Percentiles rank a stretch among this genome's conserved stretches.
phyloP scores from a whole-genome alignment of 352 stramenopile genomes.

The Thraustochytrium striatum region DNA sequence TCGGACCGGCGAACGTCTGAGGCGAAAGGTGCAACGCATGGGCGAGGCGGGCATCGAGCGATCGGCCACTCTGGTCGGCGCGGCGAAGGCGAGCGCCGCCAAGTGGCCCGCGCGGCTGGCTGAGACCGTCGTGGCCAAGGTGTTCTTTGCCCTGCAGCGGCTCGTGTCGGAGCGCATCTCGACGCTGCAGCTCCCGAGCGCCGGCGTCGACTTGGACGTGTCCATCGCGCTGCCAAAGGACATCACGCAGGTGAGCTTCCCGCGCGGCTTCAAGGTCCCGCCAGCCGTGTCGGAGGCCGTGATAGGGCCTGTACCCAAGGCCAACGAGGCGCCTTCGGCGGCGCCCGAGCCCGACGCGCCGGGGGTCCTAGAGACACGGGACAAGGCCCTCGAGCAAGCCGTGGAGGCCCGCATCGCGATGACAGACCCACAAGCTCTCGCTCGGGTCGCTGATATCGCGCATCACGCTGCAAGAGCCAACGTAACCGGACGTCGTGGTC shows the following conservation, averaged over 20 bases:
- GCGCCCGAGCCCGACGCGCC: background rate
- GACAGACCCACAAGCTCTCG: background rate
- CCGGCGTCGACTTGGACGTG: background rate
- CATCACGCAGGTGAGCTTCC: background rate
- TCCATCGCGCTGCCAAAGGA: background rate
- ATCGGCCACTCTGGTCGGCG: background rate
- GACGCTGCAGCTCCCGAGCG: background rate
- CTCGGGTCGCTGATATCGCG: background rate
- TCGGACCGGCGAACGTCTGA: background rate
- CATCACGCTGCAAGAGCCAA: constrained; percentile 36
- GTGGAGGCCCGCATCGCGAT: constrained; percentile 2
- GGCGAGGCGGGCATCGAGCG: background rate
- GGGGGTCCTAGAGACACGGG: background rate
- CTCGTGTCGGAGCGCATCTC: constrained; percentile 16
- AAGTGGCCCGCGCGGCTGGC: background rate
- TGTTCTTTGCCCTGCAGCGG: background rate
- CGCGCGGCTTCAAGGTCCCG: background rate
- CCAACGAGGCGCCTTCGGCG: background rate
- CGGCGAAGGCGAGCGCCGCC: background rate
- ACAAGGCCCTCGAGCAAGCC: constrained; percentile 3
- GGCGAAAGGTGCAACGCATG: background rate
- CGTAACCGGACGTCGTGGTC: constrained; percentile 33
- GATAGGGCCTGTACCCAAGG: no score
- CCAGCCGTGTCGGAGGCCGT: no score
- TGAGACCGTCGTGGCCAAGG: background rate